Conservation (phyloP, 1,139 yeast genomes). For the Suhomyces ambrosiae region DNA sequence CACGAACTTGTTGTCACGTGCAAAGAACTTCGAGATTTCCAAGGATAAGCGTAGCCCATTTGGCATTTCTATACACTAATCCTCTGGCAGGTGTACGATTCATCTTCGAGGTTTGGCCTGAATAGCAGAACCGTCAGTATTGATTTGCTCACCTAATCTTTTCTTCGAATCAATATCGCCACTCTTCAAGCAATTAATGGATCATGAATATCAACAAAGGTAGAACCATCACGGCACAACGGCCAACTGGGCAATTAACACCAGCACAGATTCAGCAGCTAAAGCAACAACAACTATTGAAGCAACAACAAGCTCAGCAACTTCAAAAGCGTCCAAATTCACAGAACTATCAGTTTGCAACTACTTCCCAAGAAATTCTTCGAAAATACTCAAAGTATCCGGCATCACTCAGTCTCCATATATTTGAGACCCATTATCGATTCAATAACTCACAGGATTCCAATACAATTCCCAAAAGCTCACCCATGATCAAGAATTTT, state of each 20-base stretch:
- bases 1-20: constrained; percentile 4
- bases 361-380: constrained; percentile 73
- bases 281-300: constrained; percentile 37
- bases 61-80: constrained; percentile 2
- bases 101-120: constrained; percentile 6
- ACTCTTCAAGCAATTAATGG: no score
- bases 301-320: constrained; percentile 31
- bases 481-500: constrained; percentile 79
- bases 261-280: constrained; percentile 22
- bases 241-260: constrained; percentile 15
- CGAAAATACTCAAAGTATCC: constrained; percentile 76
- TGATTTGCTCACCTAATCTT: no score
- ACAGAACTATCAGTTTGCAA: constrained; percentile 58
- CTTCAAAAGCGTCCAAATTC: constrained; percentile 33
- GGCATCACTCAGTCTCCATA: constrained; percentile 84
- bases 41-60: constrained; percentile 4
- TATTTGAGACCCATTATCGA: constrained; percentile 85
- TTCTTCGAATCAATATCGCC: no score
- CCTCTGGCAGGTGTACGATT: constrained; percentile 4
- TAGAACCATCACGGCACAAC: constrained; percentile 9
- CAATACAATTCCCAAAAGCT: constrained; percentile 76
- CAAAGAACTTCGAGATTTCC: not conserved
- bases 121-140: no score
- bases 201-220: constrained; percentile 12
- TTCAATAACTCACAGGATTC: constrained; percentile 72